Percentiles rank a stretch among this genome's conserved stretches.
Evolutionary conservation across 441 rosid species (phyloP).

Genomic region (Gossypium schwendimanii): DNA sequence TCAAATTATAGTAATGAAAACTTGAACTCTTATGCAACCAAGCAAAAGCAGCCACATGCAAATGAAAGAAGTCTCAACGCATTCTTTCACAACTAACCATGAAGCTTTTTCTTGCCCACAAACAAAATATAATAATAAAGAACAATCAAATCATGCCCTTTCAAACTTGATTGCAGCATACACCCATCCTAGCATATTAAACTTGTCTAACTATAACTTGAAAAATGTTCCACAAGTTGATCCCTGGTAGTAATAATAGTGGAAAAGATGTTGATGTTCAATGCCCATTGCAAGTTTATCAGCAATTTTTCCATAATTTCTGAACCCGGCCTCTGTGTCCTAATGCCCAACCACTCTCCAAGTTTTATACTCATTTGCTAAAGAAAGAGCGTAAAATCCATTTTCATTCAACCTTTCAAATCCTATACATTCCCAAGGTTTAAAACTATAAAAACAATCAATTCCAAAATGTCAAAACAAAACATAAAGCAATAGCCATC

Average conservation of each 20-base stretch:
- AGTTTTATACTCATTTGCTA: neutral
- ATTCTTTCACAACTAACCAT: neutral
- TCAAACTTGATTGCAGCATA: neutral
- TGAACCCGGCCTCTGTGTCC: neutral
- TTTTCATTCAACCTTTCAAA: neutral
- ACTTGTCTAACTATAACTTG: neutral
- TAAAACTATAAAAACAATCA: neutral
- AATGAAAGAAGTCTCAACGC: neutral
- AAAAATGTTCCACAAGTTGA: neutral
- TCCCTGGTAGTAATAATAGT: neutral
- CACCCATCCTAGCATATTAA: neutral
- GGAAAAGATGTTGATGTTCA: neutral
- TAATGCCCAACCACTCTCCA: neutral
- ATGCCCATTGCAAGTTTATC: neutral
- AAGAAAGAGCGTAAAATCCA: neutral
- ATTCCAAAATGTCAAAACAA: neutral
- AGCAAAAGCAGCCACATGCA: neutral
- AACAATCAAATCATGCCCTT: constrained; percentile 1
- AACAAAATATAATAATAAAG: neutral
- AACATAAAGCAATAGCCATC: neutral
- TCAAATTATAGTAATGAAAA: neutral
- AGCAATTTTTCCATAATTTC: neutral
- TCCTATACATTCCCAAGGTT: neutral
- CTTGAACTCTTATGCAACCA: neutral
- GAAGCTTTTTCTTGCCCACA: neutral